Base-by-base conservation (phyloP, 2,329 filamentous ascomycete genomes). In the Xylaria sp. region DNA sequence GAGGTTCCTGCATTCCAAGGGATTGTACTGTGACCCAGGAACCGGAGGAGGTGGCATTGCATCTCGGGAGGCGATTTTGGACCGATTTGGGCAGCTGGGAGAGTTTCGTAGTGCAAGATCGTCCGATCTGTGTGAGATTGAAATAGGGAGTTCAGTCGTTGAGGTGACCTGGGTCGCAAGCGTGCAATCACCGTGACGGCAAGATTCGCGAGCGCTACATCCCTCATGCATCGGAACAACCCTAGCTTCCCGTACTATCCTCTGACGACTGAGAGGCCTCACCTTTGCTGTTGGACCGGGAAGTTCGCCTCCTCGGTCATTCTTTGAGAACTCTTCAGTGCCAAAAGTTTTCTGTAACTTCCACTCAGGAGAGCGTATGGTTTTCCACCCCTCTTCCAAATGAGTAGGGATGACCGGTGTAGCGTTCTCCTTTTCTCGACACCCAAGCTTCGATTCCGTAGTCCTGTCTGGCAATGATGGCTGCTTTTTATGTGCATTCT, bases 1-100 rank as follows among this genome's bases (percentile, higher is more conserved):
- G 11, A 19, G n/a, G 16, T 18, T 50, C 16, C 44, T 34, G 30
- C 47, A 10, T 18, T 55, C 46, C 13, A 44, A 18, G 34, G 50
- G 18, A 48, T 19, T 37, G 2, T 47, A 54, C 57, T 30, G 62
- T 37, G 49, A 13, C 48, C 16, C 13, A 44, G 71, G 69, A 11
- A 70, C 48, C n/a, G 69, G 67, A 35, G 71, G 71, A 23, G 71
- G 71, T 11, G 71, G 71, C 70, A 72, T 72, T 47, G 61, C 63
- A 48, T 70, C 69, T 61, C 64, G 66, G 9, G 71, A 72, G 59
- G 64, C 52, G 18, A 63, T 47, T 30, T 67, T 69, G 52, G 39
- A 37, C 47, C 59, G 58, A 48, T 66, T 66, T 37, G 55, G 58
- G 8, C 56, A 50, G 9, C 46, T 47, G 18, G 55, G n/a, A 2